A percentile compares a stretch with the other conserved stretches of the same genome.
Evolutionary conservation across 768 basidiomycete genomes (phyloP).

Genomic region (Leucosporidium creatinivorum): DNA sequence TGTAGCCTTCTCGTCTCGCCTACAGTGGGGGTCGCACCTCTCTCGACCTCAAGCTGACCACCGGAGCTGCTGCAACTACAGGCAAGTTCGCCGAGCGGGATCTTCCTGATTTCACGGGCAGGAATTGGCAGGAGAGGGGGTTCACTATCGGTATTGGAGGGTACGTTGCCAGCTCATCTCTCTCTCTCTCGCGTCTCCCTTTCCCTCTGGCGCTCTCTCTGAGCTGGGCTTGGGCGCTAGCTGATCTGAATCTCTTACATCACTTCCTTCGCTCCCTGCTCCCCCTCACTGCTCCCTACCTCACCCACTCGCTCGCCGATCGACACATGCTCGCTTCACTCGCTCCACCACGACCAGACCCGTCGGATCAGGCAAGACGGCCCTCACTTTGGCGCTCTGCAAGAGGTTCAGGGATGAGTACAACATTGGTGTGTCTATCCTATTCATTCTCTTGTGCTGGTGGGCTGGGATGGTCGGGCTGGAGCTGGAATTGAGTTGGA

Average conservation of each 20-base stretch:
- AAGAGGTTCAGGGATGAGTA: slow-evolving; percentile 67
- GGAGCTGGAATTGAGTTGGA: too few relatives aligned
- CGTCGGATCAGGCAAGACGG: slow-evolving; percentile 97
- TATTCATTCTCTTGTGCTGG: background rate
- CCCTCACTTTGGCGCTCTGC: slow-evolving; percentile 83
- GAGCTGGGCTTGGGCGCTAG: background rate
- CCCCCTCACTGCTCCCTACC: too few relatives aligned
- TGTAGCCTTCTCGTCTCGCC: background rate
- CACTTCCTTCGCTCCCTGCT: too few relatives aligned
- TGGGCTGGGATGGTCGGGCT: too few relatives aligned
- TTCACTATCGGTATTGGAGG: slow-evolving; percentile 99
- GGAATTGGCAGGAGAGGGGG: slow-evolving; percentile 85
- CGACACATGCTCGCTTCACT: background rate
- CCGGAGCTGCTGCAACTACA: too few relatives aligned
- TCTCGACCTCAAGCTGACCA: too few relatives aligned
- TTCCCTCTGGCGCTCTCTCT: background rate
- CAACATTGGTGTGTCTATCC: slow-evolving; percentile 74
- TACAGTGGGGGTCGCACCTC: too few relatives aligned
- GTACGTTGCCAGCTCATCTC: slow-evolving; percentile 51
- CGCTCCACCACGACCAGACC: slow-evolving; percentile 60
- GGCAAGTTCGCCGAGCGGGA: slow-evolving; percentile 90
- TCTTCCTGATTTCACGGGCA: slow-evolving; percentile 71
- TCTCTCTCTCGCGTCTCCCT: too few relatives aligned
- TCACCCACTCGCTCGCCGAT: too few relatives aligned
- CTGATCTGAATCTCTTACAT: too few relatives aligned